Conservation (phyloP, 2,329 filamentous ascomycete species). For the Sarocladium oryzae region DNA sequence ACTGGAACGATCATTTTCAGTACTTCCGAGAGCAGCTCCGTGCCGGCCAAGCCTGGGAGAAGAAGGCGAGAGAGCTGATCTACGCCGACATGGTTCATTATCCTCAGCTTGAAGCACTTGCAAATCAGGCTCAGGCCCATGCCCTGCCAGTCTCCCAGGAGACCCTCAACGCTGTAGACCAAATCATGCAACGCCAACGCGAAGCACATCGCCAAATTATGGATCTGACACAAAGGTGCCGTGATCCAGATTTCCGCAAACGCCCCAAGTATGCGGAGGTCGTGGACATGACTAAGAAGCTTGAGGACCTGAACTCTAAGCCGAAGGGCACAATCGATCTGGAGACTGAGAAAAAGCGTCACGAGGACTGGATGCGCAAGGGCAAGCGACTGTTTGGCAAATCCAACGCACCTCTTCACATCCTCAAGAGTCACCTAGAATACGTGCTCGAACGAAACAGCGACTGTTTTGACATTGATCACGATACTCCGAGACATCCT, state of each 20-base stretch:
- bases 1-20: constrained; percentile 72
- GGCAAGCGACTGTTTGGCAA: constrained; percentile 98
- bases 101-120: constrained; percentile 86
- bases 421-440: constrained; percentile 89
- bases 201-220: constrained; percentile 88
- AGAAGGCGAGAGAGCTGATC: constrained; percentile 87
- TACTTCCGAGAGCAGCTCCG: constrained; percentile 70
- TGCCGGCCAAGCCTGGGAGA: constrained; percentile 82
- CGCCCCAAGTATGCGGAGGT: constrained; percentile 86
- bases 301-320: constrained; percentile 88
- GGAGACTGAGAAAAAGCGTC: constrained; percentile 87
- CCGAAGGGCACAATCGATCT: constrained; percentile 85
- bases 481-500: constrained; percentile 80
- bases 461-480: constrained; percentile 81
- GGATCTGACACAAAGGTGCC: constrained; percentile 72
- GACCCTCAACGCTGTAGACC: constrained; percentile 76
- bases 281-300: constrained; percentile 77
- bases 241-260: constrained; percentile 65
- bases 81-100: constrained; percentile 89
- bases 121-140: constrained; percentile 65
- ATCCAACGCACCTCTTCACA: constrained; percentile 93
- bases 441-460: constrained; percentile 84
- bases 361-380: constrained; percentile 98
- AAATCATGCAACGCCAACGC: constrained; percentile 90
- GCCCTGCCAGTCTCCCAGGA: constrained; percentile 74